These are phyloP conservation scores for Choricystis sp. DNA, from an alignment of 139 green algal species.

Conservation along the genomic window DNA sequence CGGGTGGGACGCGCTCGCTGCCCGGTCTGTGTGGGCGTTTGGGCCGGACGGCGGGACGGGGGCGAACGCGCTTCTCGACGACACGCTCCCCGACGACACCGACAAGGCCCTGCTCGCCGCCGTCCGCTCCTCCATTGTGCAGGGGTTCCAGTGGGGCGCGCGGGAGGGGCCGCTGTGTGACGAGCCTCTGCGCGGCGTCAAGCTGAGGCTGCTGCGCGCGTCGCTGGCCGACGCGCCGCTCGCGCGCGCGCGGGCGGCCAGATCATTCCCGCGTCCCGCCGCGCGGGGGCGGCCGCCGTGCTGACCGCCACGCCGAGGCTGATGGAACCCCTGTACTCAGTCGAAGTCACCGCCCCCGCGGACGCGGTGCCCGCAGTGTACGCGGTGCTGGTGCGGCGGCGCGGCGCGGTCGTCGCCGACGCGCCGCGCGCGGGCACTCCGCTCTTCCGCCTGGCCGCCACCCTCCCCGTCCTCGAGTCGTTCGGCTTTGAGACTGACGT, in stretches of 20 bases:
- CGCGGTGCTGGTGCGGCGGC: slow-evolving; percentile 82
- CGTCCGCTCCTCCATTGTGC: slow-evolving; percentile 62
- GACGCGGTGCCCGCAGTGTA: slow-evolving; percentile 96
- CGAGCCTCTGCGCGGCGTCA: slow-evolving; percentile 92
- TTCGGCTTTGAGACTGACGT: slow-evolving; percentile 99
- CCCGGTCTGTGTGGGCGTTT: slow-evolving; percentile 91
- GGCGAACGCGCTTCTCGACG: slow-evolving; percentile 88
- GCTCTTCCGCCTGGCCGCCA: slow-evolving; percentile 81
- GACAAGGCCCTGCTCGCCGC: slow-evolving; percentile 79
- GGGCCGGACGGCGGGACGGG: slow-evolving; percentile 62
- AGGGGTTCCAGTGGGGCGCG: slow-evolving; percentile 95
- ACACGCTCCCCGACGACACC: slow-evolving; percentile 79
- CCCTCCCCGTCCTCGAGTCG: slow-evolving; percentile 84
- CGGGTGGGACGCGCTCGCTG: slow-evolving; percentile 90
- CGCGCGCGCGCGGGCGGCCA: slow-evolving; percentile 78
- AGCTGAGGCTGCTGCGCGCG: slow-evolving; percentile 84
- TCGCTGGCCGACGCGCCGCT: slow-evolving; percentile 46
- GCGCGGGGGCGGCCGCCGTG: slow-evolving; percentile 87
- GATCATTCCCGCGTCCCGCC: slow-evolving; percentile 58
- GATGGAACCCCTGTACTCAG: slow-evolving; percentile 88
- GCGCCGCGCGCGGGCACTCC: slow-evolving; percentile 67
- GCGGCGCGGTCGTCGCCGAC: slow-evolving; percentile 84
- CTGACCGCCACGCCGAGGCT: slow-evolving; percentile 92
- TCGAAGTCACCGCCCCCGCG: slow-evolving; percentile 42
- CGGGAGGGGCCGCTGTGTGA: slow-evolving; percentile 94